These are phyloP conservation scores for Ensete ventricosum DNA, from an alignment of 176 grass and related monocot species.

Conservation along the genomic window DNA sequence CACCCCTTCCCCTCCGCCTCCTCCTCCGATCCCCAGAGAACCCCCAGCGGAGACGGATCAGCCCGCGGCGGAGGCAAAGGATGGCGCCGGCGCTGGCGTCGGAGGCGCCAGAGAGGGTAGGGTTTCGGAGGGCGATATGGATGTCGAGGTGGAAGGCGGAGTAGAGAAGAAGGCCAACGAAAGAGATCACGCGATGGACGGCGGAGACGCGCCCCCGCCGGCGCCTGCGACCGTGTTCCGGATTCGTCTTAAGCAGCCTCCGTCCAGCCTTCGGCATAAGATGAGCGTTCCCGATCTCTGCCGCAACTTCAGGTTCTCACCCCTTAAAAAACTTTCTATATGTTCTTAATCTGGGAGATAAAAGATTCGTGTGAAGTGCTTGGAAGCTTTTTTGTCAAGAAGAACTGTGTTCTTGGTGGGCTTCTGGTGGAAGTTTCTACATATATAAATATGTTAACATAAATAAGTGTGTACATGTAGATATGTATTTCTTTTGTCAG, in stretches of 20 bases:
- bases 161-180: constrained; percentile 42
- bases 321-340: too few relatives aligned
- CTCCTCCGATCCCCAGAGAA: constrained; percentile 21
- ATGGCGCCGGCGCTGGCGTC: not conserved
- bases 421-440: not conserved
- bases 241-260: constrained; percentile 84
- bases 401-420: too few relatives aligned
- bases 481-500: not conserved
- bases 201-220: constrained; percentile 17
- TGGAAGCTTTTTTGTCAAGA: not conserved
- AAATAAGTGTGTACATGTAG: too few relatives aligned
- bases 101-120: not conserved
- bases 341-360: too few relatives aligned
- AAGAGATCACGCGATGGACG: constrained; percentile 16
- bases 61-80: constrained; percentile 17
- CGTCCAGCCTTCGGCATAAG: constrained; percentile 70
- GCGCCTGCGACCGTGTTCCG: constrained; percentile 76
- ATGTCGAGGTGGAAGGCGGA: constrained; percentile 25
- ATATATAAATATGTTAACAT: too few relatives aligned
- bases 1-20: constrained; percentile 44
- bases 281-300: constrained; percentile 91
- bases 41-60: constrained; percentile 8
- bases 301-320: constrained; percentile 69
- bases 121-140: constrained; percentile 18
- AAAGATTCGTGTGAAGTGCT: too few relatives aligned